Base-by-base conservation (phyloP, 495 filamentous ascomycete species). In the Xeromyces bisporus region DNA sequence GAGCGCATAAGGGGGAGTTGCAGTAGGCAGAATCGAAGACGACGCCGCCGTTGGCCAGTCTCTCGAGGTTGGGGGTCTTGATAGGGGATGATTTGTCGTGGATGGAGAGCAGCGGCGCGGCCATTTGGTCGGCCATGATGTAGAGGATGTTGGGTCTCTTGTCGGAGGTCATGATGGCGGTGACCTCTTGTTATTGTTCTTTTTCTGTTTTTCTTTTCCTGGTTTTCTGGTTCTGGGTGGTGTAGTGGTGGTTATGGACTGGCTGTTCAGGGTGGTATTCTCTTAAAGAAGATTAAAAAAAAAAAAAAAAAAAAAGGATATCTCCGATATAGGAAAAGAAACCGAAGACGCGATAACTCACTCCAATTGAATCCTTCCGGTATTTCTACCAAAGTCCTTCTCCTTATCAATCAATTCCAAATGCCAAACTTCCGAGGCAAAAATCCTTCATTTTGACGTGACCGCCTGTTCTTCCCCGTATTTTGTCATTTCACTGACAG, bases 71-170 rank as follows among this genome's bases (percentile, higher is more conserved):
- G 20, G 83, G 84, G 3, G 84, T 93, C 52, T 78, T 75, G 54
- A 93, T 85, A 40, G 69, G 73, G 1, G 81, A 89, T 15, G 67
- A 53, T 30, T 76, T 67, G 52, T 89, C 79, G 60, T 91, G 75
- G 44, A 87, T 77, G 55, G 76, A 80, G 32, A 93, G 69, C 36
- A 80, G 62, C 8, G 82, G 83, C 15, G 84, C 82, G 13, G 84
- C 75, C 53, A 93, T 73, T 58, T 93, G 84, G 56, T 93, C 84
- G 26, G 83, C 83, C 79, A 93, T 87, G 53, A 93, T 81, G 55
- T 80, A 81, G 29, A 84, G 66, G 39, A 84, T 77, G 53, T 84
- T 84, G 23, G 76, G 78, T 48, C 64, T 70, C 32, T 57, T 55
- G 5, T 21, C 5, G 18, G 44, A 40, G 29, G 51, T 48, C 58